Evolutionary conservation across 179 eudicot species (phyloP), one percentile per base, ranked within the genome.

Genomic region (Drosera spatulata): DNA sequence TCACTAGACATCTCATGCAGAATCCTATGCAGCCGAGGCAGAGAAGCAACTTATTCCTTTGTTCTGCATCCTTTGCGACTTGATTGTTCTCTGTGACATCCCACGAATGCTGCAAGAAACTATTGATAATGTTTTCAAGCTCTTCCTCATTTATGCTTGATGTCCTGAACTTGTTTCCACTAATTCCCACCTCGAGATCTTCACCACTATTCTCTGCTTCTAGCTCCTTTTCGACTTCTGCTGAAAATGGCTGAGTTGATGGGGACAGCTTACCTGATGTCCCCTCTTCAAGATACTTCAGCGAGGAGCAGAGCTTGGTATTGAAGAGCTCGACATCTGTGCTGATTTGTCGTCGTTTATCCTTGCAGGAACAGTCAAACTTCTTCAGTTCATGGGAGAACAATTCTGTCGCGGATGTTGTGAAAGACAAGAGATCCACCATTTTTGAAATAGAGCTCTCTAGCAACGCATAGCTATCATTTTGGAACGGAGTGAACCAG

Each of bases 401-500:
- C n/a, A 14, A 43, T 55, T 57, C 61, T 2, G 50, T 55, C 12
- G 68, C 46, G n/a, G 49, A 50, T 2, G 39, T 33, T 62, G 58
- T 65, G 62, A 56, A 65, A 14, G 41, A 47, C 56, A 50, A 57
- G 10, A 50, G 53, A 57, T 58, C 39, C 10, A 37, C 61, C 62
- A 65, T 65, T 33, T 11, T 65, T 48, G 42, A 37, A 2, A 65
- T 5, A 8, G 68, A 65, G 22, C 58, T 41, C n/a, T 37, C 14
- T 41, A 65, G 7, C 12, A 11, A 3, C 6, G 46, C 48, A 22
- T 65, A 65, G 49, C 56, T 56, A 56, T 65, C 61, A 8, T 39
- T 62, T 5, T 58, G 62, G 33, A 65, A 65, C 12, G 68, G 68
- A 5, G 15, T 50, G 52, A 56, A 65, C 68, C 68, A 65, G 49